Percentiles rank a stretch among this genome's conserved stretches.
Conservation (phyloP, 306 rosid species). For the Gastrolobium bilobum region DNA sequence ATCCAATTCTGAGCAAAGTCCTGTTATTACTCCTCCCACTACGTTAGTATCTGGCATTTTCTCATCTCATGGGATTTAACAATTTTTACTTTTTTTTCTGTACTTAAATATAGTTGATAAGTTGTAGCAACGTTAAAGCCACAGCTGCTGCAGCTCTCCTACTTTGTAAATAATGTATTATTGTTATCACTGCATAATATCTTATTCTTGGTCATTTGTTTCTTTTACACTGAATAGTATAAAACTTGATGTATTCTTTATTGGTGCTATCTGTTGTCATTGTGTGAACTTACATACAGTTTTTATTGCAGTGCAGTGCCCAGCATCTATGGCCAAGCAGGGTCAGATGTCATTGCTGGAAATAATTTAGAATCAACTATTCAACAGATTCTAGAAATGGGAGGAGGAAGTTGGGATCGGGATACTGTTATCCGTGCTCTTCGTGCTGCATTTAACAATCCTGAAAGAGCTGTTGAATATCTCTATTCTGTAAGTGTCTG, state of each 20-base stretch:
- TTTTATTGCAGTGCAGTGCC: slow-evolving; percentile 64
- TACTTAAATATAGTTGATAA: slow-evolving; percentile 20
- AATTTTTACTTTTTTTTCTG: neutral
- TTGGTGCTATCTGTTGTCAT: neutral
- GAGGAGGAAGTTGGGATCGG: slow-evolving; percentile 92
- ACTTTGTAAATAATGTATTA: slow-evolving; percentile 3
- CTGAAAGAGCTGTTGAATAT: slow-evolving; percentile 90
- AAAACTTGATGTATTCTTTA: neutral
- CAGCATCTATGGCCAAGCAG: slow-evolving; percentile 69
- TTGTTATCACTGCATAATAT: neutral
- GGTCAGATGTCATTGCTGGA: slow-evolving; percentile 77
- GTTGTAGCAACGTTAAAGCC: slow-evolving; percentile 26
- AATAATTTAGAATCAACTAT: slow-evolving; percentile 66
- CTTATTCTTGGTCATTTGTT: slow-evolving; percentile 26
- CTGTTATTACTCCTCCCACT: slow-evolving; percentile 62
- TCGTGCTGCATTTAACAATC: slow-evolving; percentile 89
- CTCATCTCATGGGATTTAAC: slow-evolving; percentile 8
- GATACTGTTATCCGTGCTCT: slow-evolving; percentile 84
- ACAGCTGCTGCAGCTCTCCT: slow-evolving; percentile 13
- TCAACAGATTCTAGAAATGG: slow-evolving; percentile 83
- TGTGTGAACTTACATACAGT: slow-evolving; percentile 21
- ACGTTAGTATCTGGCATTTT: slow-evolving; percentile 49
- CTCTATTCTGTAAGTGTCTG: slow-evolving; percentile 81
- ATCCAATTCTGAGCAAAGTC: slow-evolving; percentile 52
- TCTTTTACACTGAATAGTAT: neutral